A percentile compares a stretch with the other conserved stretches of the same genome.
phyloP scores from a whole-genome alignment of 1,284 basidiomycete species.

The Ceratobasidium sp. region DNA sequence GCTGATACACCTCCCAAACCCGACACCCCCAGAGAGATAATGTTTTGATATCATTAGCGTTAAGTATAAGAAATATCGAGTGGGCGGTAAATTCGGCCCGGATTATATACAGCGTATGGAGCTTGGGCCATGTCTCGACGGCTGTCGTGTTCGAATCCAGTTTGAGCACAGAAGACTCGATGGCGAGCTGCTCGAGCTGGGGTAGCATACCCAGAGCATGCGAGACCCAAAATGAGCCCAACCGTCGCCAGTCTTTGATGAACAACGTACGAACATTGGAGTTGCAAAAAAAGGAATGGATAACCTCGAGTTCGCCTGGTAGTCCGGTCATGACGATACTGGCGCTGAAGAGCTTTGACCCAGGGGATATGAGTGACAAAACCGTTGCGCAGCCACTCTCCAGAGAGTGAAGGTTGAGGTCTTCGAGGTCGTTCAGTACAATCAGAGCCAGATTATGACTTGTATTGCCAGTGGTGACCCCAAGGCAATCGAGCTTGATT shows the following conservation, averaged over 20 bases:
- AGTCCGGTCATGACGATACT: neutral
- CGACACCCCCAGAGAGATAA: neutral
- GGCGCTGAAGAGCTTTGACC: neutral
- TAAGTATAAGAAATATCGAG: neutral
- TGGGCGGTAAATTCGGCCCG: neutral
- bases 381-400: neutral
- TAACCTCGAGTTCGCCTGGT: neutral
- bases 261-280: neutral
- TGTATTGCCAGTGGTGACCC: neutral
- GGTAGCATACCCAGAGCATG: neutral
- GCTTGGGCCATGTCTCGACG: constrained; percentile 11
- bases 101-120: neutral
- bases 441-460: neutral
- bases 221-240: neutral
- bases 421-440: constrained; percentile 3
- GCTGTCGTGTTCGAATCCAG: too few relatives aligned
- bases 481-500: neutral
- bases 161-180: neutral
- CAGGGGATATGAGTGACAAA: neutral
- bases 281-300: constrained; percentile 1
- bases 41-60: neutral
- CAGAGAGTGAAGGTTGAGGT: neutral
- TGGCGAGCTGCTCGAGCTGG: constrained; percentile 1
- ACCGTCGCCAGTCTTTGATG: neutral
- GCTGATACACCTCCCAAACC: neutral